Evolutionary conservation across 164 flowering plant species (phyloP).

Genomic region (Buxus sempervirens): DNA sequence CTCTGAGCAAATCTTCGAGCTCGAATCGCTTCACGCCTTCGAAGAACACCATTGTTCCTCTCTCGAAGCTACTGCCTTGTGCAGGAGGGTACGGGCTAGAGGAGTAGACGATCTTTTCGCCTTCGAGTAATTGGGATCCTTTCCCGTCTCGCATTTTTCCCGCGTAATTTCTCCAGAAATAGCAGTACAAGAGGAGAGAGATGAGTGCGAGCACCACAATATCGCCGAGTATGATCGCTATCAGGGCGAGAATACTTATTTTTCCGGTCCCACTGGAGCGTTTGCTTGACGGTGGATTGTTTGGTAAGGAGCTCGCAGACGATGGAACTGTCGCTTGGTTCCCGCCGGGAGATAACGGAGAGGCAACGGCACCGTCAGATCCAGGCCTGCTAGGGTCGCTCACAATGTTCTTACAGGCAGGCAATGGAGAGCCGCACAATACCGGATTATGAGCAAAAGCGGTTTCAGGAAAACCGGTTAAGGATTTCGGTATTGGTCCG

Average conservation of each 20-base stretch:
- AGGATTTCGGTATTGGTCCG: conserved; percentile 57
- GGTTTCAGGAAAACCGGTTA: conserved; percentile 52
- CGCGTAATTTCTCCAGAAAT: conserved; percentile 51
- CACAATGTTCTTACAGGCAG: conserved; percentile 27
- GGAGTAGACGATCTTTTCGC: conserved; percentile 68
- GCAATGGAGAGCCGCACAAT: conserved; percentile 68
- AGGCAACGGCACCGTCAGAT: conserved; percentile 31
- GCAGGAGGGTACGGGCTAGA: conserved; percentile 53
- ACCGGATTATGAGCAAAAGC: conserved; percentile 44
- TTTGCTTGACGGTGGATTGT: conserved; percentile 5
- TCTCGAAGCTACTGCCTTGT: conserved; percentile 36
- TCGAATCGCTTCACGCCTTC: conserved; percentile 70
- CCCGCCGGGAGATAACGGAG: conserved; percentile 25
- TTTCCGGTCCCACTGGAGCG: conserved; percentile 22
- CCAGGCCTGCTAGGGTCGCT: conserved; percentile 50
- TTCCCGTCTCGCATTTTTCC: conserved; percentile 17
- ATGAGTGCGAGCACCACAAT: conserved; percentile 44
- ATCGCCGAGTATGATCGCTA: conserved; percentile 68
- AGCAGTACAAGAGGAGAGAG: conserved; percentile 59
- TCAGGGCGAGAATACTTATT: conserved; percentile 45
- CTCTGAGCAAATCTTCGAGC: conserved; percentile 82
- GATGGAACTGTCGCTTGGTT: conserved; percentile 36
- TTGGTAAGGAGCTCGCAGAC: conserved; percentile 43
- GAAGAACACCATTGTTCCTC: conserved; percentile 79
- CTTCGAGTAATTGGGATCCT: conserved; percentile 34